A percentile compares a stretch with the other conserved stretches of the same genome.
Conservation (phyloP, 2,329 filamentous ascomycete species). For the Talaromyces sp. region DNA sequence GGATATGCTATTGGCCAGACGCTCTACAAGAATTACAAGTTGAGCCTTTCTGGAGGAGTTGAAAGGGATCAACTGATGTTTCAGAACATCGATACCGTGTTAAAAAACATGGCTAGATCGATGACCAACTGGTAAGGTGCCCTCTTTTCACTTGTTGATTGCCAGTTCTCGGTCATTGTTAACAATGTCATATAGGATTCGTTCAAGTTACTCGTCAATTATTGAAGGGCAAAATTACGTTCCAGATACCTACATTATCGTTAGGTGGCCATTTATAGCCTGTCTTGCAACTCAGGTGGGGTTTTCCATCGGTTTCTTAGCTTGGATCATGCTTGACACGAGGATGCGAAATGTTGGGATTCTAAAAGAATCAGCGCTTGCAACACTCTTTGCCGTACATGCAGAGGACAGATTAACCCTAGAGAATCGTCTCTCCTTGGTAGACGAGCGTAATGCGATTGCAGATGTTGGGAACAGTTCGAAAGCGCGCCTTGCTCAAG, state of each 20-base stretch:
- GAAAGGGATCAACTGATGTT: neutral
- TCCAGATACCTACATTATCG: constrained; percentile 3
- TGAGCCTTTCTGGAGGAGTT: neutral
- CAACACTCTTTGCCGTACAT: constrained; percentile 3
- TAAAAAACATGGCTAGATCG: constrained; percentile 2
- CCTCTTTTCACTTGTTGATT: too few relatives aligned
- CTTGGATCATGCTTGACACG: constrained; percentile 7
- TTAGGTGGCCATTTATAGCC: constrained; percentile 5
- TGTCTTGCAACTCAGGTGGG: constrained; percentile 3
- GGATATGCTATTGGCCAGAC: constrained; percentile 4
- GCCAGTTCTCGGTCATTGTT: neutral
- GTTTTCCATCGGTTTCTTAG: constrained; percentile 2
- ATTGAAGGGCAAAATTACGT: neutral
- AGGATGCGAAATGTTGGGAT: constrained; percentile 4
- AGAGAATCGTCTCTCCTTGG: neutral
- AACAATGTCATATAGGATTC: neutral
- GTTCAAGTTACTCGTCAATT: neutral
- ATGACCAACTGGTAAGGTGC: constrained; percentile 6
- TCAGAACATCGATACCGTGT: neutral
- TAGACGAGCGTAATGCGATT: neutral
- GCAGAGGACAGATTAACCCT: constrained; percentile 6
- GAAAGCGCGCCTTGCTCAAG: neutral
- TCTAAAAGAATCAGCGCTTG: constrained; percentile 6
- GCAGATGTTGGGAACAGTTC: neutral
- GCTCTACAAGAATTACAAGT: constrained; percentile 1